Base-by-base conservation (phyloP, 495 filamentous ascomycete genomes). In the Penicillium salamii region DNA sequence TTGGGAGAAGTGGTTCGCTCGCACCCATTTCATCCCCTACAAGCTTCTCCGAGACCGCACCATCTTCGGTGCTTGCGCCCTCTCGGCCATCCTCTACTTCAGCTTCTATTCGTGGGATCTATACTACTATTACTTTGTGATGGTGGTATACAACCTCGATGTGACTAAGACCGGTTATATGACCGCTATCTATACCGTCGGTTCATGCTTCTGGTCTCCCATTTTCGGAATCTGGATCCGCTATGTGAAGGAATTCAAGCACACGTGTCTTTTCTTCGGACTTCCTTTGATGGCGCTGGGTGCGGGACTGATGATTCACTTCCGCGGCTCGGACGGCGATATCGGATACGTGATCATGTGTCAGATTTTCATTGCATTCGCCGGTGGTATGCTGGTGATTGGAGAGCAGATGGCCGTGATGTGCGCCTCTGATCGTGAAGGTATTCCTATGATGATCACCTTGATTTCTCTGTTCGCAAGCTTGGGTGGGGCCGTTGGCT, bases 271-370 rank as follows among this genome's bases (percentile, higher is more conserved):
- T 41, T 83, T 71, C 70, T 81, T 85, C 65, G 85, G 71, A 47
- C 50, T 88, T 0, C 84, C 85, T 0, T 61, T 89, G 15, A 71
- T 78, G 61, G 71, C 86, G 28, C 77, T 87, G 18, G 78, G 85
- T 2, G 78, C 82, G 0, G 78, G 86, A 13, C 75, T 87, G 44
- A 79, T 88, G 78, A 87, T 75, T 54, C 77, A 71, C 53, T 90
- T 89, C 77, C 82, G 87, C 28, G 82, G 86, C 37, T 68, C 79
- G 46, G 67, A 74, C 39, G 64, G 67, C 14, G 57, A 73, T 39
- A 72, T 89, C 38, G 86, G 83, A 19, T 88, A 84, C 62, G 67
- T 91, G 15, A 70, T 89, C 66, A 87, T 89, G 82, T 84, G 80
- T 55, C 86, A 90, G 65, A 87, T 90, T 62, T 80, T 86, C 64